Evolutionary conservation across 1,139 yeast species (phyloP).

Genomic region (Magnusiomyces suaveolens): DNA sequence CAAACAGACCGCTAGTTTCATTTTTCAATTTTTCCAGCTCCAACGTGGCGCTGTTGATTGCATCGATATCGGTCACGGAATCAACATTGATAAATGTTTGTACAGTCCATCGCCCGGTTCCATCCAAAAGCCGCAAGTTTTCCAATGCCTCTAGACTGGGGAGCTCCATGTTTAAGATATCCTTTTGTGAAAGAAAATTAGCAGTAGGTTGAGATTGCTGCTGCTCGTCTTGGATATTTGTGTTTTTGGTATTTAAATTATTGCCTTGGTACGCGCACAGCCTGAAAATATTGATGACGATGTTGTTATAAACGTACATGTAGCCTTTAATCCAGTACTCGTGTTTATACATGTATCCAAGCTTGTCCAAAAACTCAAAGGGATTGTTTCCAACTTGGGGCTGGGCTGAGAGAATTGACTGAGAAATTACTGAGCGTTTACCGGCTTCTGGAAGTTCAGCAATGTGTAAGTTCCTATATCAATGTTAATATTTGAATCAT

Average conservation of each 20-base stretch:
- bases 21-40: constrained; percentile 53
- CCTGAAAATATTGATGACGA: constrained; percentile 52
- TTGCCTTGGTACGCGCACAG: constrained; percentile 5
- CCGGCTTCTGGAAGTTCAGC: constrained; percentile 87
- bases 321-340: constrained; percentile 62
- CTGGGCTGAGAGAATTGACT: constrained; percentile 55
- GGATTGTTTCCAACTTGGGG: constrained; percentile 35
- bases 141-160: constrained; percentile 14
- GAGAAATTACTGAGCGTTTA: constrained; percentile 53
- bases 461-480: constrained; percentile 54
- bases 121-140: constrained; percentile 41
- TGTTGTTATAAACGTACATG: constrained; percentile 54
- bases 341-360: constrained; percentile 61
- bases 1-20: constrained; percentile 56
- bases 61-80: constrained; percentile 66
- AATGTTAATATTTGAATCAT: too few relatives aligned
- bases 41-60: constrained; percentile 54
- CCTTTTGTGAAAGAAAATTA: constrained; percentile 6
- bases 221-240: constrained; percentile 18
- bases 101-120: constrained; percentile 49
- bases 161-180: constrained; percentile 8
- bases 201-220: background rate
- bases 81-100: constrained; percentile 63
- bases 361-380: constrained; percentile 43
- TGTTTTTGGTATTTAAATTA: constrained; percentile 5